These are phyloP conservation scores for Ophiostoma fasciatum DNA, from an alignment of 2,329 filamentous ascomycete species.

Conservation along the genomic window DNA sequence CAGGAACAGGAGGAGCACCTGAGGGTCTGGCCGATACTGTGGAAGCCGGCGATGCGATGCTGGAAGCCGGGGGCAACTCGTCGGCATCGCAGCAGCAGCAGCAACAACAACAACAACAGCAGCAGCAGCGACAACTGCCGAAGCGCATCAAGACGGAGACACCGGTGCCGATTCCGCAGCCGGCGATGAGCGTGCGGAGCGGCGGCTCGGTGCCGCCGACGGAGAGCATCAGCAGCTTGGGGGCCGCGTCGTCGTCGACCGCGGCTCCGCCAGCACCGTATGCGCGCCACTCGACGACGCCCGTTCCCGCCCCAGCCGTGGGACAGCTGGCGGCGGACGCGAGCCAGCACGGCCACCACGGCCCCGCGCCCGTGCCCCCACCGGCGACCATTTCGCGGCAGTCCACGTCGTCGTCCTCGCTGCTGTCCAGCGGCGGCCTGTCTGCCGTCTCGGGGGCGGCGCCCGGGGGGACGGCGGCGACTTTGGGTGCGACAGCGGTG, in stretches of 20 bases:
- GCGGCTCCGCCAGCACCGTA: conserved; percentile 10
- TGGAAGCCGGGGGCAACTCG: conserved; percentile 2
- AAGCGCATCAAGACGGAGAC: conserved; percentile 25
- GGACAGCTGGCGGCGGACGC: conserved; percentile 13
- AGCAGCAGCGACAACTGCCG: conserved; percentile 15
- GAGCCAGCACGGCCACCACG: not conserved
- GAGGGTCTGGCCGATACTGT: conserved; percentile 9
- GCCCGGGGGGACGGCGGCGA: conserved; percentile 2
- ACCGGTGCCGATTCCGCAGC: conserved; percentile 22
- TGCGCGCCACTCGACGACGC: conserved; percentile 15
- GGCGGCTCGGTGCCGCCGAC: conserved; percentile 11
- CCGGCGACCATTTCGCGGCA: not conserved
- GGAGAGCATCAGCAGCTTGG: conserved; percentile 9
- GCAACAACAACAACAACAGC: too few species aligned
- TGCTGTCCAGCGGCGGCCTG: conserved; percentile 2
- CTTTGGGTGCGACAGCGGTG: conserved; percentile 8
- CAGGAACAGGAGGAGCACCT: too few species aligned
- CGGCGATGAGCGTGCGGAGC: conserved; percentile 7
- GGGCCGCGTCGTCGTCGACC: conserved; percentile 2
- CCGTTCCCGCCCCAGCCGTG: conserved; percentile 19
- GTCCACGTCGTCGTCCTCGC: conserved; percentile 5
- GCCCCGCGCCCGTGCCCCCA: too few species aligned
- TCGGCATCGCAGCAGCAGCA: conserved; percentile 8
- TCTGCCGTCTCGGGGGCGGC: not conserved
- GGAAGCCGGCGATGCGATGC: conserved; percentile 1